Conservation (phyloP, 305 asterid species). For the Fraxinus floribunda region DNA sequence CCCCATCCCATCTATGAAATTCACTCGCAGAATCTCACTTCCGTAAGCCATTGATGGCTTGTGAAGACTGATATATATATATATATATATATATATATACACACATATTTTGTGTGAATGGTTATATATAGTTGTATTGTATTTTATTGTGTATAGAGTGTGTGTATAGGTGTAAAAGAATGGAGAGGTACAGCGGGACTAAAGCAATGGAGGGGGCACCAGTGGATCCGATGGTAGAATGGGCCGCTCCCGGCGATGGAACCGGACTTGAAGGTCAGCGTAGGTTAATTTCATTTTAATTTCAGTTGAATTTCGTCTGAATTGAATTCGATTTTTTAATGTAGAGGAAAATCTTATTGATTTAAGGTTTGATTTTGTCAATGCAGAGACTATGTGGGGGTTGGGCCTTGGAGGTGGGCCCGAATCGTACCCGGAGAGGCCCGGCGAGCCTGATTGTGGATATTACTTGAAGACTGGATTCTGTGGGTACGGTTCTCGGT, state of each 20-base stretch:
- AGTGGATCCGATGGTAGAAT: constrained; percentile 87
- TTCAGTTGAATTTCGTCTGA: constrained; percentile 50
- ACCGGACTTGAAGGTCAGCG: constrained; percentile 81
- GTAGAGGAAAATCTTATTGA: constrained; percentile 26
- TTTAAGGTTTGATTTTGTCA: constrained; percentile 36
- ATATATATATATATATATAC: neutral
- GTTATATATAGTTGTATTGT: neutral
- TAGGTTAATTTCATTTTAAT: constrained; percentile 49
- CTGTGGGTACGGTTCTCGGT: constrained; percentile 86
- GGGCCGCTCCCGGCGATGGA: constrained; percentile 82
- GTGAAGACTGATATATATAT: neutral
- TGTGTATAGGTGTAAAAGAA: constrained; percentile 30
- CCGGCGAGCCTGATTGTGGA: constrained; percentile 76
- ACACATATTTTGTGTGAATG: neutral
- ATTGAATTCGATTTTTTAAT: constrained; percentile 38
- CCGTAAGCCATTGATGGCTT: constrained; percentile 5
- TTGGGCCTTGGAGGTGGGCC: constrained; percentile 63
- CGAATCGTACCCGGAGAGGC: constrained; percentile 78
- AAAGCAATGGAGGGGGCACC: constrained; percentile 61
- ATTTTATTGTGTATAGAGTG: constrained; percentile 5
- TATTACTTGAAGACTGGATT: constrained; percentile 87
- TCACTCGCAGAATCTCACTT: neutral
- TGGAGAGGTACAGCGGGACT: constrained; percentile 71
- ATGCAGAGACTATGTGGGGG: constrained; percentile 92
- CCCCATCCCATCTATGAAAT: neutral